Conservation (phyloP, 129 eudicot genomes). For the Silybum marianum region DNA sequence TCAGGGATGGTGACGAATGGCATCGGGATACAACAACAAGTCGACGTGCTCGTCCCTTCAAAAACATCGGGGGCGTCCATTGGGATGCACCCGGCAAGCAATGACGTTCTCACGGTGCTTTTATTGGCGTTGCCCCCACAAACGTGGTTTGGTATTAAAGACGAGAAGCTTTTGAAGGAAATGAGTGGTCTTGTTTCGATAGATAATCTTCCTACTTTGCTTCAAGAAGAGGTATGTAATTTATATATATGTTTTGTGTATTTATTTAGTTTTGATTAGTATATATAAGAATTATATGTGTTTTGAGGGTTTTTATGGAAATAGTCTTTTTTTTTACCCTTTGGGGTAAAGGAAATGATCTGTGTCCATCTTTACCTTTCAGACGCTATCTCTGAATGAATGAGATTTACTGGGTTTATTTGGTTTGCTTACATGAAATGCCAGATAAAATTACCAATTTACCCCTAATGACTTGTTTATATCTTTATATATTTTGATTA, state of each 20-base stretch:
- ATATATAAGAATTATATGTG: background rate
- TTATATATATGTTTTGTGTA: background rate
- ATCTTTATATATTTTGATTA: too few species aligned
- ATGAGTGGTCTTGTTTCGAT: conserved; percentile 46
- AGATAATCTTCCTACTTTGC: conserved; percentile 57
- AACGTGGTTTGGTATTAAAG: conserved; percentile 77
- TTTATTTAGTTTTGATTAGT: background rate
- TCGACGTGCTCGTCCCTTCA: conserved; percentile 68
- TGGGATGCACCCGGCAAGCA: conserved; percentile 55
- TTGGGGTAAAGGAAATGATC: background rate
- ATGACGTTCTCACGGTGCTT: conserved; percentile 66
- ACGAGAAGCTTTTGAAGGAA: conserved; percentile 52
- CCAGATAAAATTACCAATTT: too few species aligned
- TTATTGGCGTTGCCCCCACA: conserved; percentile 69
- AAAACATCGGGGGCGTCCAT: conserved; percentile 32
- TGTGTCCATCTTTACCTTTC: background rate
- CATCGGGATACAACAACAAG: conserved; percentile 46
- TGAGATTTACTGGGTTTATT: background rate
- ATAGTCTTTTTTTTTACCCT: background rate
- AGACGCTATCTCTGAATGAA: background rate
- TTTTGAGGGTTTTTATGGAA: background rate
- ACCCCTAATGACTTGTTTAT: too few species aligned
- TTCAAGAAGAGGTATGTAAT: conserved; percentile 77
- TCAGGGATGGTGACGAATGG: conserved; percentile 70
- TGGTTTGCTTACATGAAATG: background rate